These are phyloP conservation scores for Leccinellum rugosiceps DNA, from an alignment of 768 basidiomycete species.

Conservation along the genomic window DNA sequence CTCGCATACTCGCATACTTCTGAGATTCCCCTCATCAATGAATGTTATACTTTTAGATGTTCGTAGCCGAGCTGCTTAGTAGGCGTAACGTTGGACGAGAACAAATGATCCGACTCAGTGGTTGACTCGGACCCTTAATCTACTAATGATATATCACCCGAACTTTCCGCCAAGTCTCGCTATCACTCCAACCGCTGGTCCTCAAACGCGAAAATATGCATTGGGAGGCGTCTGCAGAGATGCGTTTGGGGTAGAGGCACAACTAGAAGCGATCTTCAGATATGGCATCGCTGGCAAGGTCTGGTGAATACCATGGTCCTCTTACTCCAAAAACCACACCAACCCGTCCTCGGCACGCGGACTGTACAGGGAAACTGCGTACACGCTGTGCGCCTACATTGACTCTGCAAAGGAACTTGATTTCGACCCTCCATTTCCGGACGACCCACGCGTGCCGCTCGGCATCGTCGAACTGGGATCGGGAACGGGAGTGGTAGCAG, in stretches of 20 bases:
- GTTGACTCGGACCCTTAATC: not conserved
- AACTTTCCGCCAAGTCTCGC: constrained; percentile 46
- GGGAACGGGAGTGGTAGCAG: constrained; percentile 65
- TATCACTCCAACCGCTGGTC: constrained; percentile 32
- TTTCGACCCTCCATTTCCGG: constrained; percentile 56
- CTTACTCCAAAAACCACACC: constrained; percentile 11
- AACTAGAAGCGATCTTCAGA: constrained; percentile 56
- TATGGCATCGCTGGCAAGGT: constrained; percentile 86
- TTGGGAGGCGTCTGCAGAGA: not conserved
- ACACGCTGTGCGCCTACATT: constrained; percentile 56
- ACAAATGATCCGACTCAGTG: no score
- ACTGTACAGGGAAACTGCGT: constrained; percentile 67
- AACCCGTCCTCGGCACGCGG: not conserved
- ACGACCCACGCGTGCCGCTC: constrained; percentile 10
- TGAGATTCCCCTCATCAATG: not conserved
- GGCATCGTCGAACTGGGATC: constrained; percentile 76
- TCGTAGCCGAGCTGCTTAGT: no score
- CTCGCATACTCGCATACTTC: not conserved
- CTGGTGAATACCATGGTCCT: constrained; percentile 49
- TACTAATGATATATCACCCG: constrained; percentile 20
- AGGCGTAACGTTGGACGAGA: no score
- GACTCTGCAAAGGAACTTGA: constrained; percentile 31
- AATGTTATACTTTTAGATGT: not conserved
- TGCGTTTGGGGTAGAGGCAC: constrained; percentile 36
- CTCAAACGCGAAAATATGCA: not conserved